Conservation (phyloP, 2,329 filamentous ascomycete species). For the Anisogramma anomala region DNA sequence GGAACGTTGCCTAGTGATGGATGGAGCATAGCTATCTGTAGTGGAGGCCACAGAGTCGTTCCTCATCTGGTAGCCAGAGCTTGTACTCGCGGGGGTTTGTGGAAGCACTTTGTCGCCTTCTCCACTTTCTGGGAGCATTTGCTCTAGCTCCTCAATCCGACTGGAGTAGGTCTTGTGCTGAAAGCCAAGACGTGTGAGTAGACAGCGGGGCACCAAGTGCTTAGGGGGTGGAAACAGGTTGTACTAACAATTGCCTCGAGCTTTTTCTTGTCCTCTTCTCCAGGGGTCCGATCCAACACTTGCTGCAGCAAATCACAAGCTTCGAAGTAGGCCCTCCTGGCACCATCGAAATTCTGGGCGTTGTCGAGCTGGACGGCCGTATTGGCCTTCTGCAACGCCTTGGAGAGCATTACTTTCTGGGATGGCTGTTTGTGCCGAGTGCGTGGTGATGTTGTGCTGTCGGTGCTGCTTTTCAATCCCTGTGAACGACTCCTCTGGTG, state of each 20-base stretch:
- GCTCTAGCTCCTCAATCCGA: slow-evolving; percentile 75
- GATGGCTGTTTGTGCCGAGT: slow-evolving; percentile 42
- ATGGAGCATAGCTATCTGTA: slow-evolving; percentile 15
- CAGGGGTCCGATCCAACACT: slow-evolving; percentile 74
- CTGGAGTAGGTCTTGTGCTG: slow-evolving; percentile 83
- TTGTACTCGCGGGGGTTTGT: slow-evolving; percentile 47
- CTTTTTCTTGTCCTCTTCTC: slow-evolving; percentile 79
- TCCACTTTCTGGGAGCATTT: slow-evolving; percentile 47
- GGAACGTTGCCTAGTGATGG: slow-evolving; percentile 32
- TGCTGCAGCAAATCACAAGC: slow-evolving; percentile 80
- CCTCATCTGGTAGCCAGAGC: slow-evolving; percentile 21
- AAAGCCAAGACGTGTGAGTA: slow-evolving; percentile 11
- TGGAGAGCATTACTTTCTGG: slow-evolving; percentile 94
- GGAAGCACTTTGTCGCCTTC: slow-evolving; percentile 66
- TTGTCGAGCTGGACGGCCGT: slow-evolving; percentile 93
- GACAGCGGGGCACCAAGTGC: not conserved
- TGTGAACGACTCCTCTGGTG: slow-evolving; percentile 37
- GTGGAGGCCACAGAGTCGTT: slow-evolving; percentile 2
- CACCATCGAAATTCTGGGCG: slow-evolving; percentile 86
- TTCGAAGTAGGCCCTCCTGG: slow-evolving; percentile 80
- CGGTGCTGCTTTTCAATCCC: slow-evolving; percentile 32
- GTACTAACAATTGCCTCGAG: slow-evolving; percentile 79
- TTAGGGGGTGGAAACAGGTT: not conserved
- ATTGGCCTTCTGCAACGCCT: slow-evolving; percentile 88
- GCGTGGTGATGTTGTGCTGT: slow-evolving; percentile 28